A percentile compares a stretch with the other conserved stretches of the same genome.
Conservation (phyloP, 2,329 filamentous ascomycete species). For the Epichloe festucae region DNA sequence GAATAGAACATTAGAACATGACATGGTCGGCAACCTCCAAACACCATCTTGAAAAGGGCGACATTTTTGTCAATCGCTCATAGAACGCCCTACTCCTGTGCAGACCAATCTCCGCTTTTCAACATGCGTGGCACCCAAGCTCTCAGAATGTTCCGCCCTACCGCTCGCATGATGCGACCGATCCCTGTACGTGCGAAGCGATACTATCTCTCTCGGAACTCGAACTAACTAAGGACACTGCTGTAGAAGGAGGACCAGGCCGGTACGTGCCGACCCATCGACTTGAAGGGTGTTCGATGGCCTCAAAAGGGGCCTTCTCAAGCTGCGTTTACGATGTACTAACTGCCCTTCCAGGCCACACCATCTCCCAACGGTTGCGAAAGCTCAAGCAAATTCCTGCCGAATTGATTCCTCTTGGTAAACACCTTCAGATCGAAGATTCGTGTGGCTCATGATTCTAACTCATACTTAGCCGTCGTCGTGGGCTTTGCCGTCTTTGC, state of each 20-base stretch:
- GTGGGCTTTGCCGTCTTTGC: slow-evolving; percentile 72
- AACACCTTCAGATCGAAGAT: slow-evolving; percentile 7
- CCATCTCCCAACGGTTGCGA: slow-evolving; percentile 88
- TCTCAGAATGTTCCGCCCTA: slow-evolving; percentile 55
- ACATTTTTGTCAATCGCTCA: slow-evolving; percentile 20
- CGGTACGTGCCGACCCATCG: slow-evolving; percentile 37
- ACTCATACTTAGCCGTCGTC: slow-evolving; percentile 53
- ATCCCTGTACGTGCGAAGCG: slow-evolving; percentile 47
- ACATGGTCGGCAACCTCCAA: slow-evolving; percentile 22
- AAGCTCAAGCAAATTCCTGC: slow-evolving; percentile 80
- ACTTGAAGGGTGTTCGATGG: background rate
- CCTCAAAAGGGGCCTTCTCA: background rate
- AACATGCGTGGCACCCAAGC: slow-evolving; percentile 54
- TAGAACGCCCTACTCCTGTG: slow-evolving; percentile 12
- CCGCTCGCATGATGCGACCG: slow-evolving; percentile 53
- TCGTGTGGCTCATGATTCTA: background rate
- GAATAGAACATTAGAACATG: slow-evolving; percentile 15
- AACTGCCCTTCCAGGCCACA: slow-evolving; percentile 55
- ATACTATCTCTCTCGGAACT: slow-evolving; percentile 4
- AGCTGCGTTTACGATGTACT: background rate
- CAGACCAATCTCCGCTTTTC: slow-evolving; percentile 10
- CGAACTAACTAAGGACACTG: slow-evolving; percentile 14
- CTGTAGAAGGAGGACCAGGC: slow-evolving; percentile 52
- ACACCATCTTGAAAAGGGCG: slow-evolving; percentile 14
- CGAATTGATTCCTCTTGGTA: slow-evolving; percentile 91